These are phyloP conservation scores for Candolleomyces eurysporus DNA, from an alignment of 768 basidiomycete genomes.

Conservation along the genomic window DNA sequence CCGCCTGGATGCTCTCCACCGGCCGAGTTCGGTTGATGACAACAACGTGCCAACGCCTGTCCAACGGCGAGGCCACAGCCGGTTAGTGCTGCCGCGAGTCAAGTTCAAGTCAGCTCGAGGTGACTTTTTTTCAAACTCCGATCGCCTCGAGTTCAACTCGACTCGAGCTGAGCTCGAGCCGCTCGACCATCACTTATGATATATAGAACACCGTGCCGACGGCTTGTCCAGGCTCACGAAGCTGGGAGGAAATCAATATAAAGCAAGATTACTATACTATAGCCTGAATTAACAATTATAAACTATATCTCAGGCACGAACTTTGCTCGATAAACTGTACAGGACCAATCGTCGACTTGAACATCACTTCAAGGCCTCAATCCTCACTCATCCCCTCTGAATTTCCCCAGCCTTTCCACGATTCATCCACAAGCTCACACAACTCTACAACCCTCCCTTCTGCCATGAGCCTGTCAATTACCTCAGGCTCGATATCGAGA, in stretches of 20 bases:
- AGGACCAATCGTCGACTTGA: background rate
- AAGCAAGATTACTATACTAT: background rate
- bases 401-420: conserved; percentile 6
- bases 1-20: no score
- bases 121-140: background rate
- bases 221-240: background rate
- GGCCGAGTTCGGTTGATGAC: no score
- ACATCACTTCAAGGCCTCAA: background rate
- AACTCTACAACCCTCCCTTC: background rate
- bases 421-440: background rate
- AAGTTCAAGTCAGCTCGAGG: background rate
- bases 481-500: background rate
- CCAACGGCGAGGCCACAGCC: no score
- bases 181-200: background rate
- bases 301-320: background rate
- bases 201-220: background rate
- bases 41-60: no score
- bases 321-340: background rate
- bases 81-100: conserved; percentile 1
- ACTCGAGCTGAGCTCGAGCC: background rate
- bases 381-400: background rate
- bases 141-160: background rate
- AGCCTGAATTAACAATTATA: background rate
- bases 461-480: background rate
- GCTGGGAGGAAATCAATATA: background rate